Evolutionary conservation across 306 rosid species (phyloP).

Genomic region (Prunus mongolica): DNA sequence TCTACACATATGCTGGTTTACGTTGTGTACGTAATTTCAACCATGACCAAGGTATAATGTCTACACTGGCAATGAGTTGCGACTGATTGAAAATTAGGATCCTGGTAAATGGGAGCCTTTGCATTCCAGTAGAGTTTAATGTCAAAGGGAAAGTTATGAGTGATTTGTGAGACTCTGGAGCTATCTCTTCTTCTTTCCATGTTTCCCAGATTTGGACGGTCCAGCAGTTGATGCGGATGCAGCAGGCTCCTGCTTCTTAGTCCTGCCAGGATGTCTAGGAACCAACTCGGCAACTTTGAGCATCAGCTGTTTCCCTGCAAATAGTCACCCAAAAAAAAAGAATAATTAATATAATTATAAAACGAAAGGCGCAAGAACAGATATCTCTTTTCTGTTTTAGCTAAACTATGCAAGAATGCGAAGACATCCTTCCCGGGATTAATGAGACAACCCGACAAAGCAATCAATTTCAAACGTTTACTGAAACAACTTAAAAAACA

Average conservation of each 20-base stretch:
- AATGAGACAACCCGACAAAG: not conserved
- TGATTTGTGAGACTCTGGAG: not conserved
- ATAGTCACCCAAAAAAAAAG: not conserved
- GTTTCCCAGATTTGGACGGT: slow-evolving; percentile 73
- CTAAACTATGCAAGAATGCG: not conserved
- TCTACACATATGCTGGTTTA: too few relatives aligned
- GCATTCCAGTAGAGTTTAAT: too few relatives aligned
- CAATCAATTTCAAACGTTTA: not conserved
- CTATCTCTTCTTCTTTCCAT: slow-evolving; percentile 77
- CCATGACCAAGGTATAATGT: too few relatives aligned
- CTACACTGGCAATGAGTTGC: too few relatives aligned
- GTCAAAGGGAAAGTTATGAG: too few relatives aligned
- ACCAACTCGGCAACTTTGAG: slow-evolving; percentile 69
- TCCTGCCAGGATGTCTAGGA: slow-evolving; percentile 83
- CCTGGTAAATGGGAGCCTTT: too few relatives aligned
- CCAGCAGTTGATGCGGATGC: slow-evolving; percentile 59
- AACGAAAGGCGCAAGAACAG: not conserved
- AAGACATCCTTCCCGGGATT: not conserved
- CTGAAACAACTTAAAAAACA: not conserved
- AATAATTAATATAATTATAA: not conserved
- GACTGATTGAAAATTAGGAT: too few relatives aligned
- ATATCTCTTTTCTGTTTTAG: not conserved
- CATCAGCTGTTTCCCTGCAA: slow-evolving; percentile 79
- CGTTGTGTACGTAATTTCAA: too few relatives aligned
- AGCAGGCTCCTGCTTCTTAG: slow-evolving; percentile 70